Percentiles rank a stretch among this genome's conserved stretches.
These are phyloP conservation scores for Calonectria multiphialidica DNA, from an alignment of 2,329 filamentous ascomycete genomes.

Conservation along the genomic window DNA sequence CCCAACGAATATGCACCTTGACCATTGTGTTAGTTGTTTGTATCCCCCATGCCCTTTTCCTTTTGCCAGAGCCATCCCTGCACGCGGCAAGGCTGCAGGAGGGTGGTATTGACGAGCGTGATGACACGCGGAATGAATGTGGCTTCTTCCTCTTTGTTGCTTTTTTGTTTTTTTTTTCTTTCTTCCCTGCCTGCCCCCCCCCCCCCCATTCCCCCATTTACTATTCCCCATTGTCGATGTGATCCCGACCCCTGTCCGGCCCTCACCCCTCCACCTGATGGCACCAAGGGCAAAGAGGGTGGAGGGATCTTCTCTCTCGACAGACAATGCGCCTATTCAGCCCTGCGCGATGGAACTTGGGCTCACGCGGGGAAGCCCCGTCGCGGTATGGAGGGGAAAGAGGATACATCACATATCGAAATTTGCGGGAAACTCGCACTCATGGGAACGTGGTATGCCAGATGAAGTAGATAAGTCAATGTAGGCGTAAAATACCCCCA, in stretches of 20 bases:
- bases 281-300: neutral
- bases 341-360: neutral
- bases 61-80: neutral
- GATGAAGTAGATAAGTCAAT: conserved; percentile 11
- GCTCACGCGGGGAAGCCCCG: neutral
- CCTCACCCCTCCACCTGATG: neutral
- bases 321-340: neutral
- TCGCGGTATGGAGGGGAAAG: neutral
- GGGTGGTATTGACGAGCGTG: conserved; percentile 1
- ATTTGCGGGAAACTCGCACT: neutral
- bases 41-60: neutral
- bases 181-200: too few relatives aligned
- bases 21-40: neutral
- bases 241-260: neutral
- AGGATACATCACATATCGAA: conserved; percentile 2
- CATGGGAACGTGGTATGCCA: neutral
- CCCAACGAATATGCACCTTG: neutral
- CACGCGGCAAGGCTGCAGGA: conserved; percentile 12
- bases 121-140: conserved; percentile 2
- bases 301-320: neutral
- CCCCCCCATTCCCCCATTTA: too few relatives aligned
- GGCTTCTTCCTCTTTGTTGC: neutral
- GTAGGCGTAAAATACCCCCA: neutral
- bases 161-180: neutral
- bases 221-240: too few relatives aligned